phyloP scores from a whole-genome alignment of 306 rosid genomes.

The Sphenostylis stenocarpa region DNA sequence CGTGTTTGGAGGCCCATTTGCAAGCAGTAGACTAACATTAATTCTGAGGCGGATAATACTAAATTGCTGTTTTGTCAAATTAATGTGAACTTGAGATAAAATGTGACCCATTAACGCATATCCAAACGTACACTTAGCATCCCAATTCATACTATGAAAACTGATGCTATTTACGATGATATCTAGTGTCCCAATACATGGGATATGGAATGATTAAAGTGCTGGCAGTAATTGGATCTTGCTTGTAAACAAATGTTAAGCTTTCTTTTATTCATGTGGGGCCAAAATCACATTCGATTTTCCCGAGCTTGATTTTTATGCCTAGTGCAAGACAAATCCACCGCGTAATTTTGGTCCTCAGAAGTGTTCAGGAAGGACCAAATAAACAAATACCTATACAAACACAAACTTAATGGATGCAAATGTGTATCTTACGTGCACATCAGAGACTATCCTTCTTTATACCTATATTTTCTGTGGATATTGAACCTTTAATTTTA shows the following conservation, averaged over 20 bases:
- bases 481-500: conserved; percentile 8
- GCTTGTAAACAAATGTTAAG: background rate
- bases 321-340: background rate
- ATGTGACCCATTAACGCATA: too few species aligned
- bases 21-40: too few species aligned
- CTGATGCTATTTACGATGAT: background rate
- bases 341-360: background rate
- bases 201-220: background rate
- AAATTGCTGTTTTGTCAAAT: too few species aligned
- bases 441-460: background rate
- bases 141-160: background rate
- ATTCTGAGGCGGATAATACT: too few species aligned
- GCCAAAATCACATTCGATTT: background rate
- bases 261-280: background rate
- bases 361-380: background rate
- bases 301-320: background rate
- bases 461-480: background rate
- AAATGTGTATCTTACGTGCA: background rate
- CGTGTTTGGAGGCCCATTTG: too few species aligned
- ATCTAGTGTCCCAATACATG: too few species aligned
- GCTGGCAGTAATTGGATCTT: background rate
- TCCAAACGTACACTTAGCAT: too few species aligned
- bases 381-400: background rate
- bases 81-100: too few species aligned
- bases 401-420: background rate